These are phyloP conservation scores for Termitomyces sp. DNA, from an alignment of 1,284 basidiomycete species.

Conservation along the genomic window DNA sequence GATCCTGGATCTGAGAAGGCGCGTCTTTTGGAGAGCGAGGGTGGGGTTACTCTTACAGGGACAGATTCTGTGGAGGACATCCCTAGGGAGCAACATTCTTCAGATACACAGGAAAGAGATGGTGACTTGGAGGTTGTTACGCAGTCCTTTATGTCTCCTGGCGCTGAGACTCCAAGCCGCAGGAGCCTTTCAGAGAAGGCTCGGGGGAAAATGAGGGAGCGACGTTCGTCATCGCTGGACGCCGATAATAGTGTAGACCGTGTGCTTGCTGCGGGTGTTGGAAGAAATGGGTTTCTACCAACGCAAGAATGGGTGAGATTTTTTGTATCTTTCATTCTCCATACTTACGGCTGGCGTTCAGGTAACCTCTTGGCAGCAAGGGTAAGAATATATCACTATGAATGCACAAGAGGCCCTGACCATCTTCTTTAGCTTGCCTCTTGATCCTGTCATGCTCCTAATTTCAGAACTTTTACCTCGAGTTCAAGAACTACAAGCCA, in stretches of 20 bases:
- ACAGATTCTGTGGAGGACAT: conserved; percentile 21
- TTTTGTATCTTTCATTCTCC: not conserved
- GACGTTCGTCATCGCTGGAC: conserved; percentile 58
- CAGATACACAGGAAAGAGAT: conserved; percentile 15
- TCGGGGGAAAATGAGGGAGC: conserved; percentile 80
- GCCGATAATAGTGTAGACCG: conserved; percentile 55
- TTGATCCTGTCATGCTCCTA: conserved; percentile 80
- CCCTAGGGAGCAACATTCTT: conserved; percentile 11
- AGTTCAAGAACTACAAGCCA: conserved; percentile 75
- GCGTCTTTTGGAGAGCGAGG: conserved; percentile 48
- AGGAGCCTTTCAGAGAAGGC: conserved; percentile 69
- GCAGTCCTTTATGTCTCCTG: conserved; percentile 37
- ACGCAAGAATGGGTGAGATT: conserved; percentile 87
- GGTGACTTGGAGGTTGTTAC: conserved; percentile 16
- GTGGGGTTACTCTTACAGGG: conserved; percentile 21
- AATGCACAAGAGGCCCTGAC: conserved; percentile 7
- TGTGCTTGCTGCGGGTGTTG: conserved; percentile 61
- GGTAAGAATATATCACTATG: conserved; percentile 38
- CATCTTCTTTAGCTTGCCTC: conserved; percentile 54
- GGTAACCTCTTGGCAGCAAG: conserved; percentile 85
- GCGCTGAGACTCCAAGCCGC: conserved; percentile 27
- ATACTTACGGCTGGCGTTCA: conserved; percentile 20
- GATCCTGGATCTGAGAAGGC: conserved; percentile 58
- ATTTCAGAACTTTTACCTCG: conserved; percentile 85
- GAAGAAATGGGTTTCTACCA: conserved; percentile 85